phyloP scores from a whole-genome alignment of 331 rosid genomes.

The Malus hybrid region DNA sequence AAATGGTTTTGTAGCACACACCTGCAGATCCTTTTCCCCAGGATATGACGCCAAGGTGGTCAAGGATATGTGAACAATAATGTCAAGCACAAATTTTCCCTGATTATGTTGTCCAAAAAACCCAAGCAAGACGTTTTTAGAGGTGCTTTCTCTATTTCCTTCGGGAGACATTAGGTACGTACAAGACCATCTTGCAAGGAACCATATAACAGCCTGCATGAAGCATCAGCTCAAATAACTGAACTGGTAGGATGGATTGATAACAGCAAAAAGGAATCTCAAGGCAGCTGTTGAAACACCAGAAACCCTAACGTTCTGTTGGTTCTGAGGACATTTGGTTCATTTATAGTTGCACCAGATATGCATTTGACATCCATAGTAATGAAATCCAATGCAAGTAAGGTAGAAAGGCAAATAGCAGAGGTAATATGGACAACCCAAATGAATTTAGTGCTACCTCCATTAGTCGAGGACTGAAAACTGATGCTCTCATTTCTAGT shows the following conservation, averaged over 20 bases:
- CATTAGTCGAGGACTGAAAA: slow-evolving; percentile 95
- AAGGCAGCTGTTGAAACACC: neutral
- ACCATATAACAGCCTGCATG: slow-evolving; percentile 89
- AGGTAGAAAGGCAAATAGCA: neutral
- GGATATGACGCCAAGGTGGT: slow-evolving; percentile 68
- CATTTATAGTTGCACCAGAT: neutral
- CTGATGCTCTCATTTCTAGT: slow-evolving; percentile 61
- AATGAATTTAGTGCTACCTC: slow-evolving; percentile 52
- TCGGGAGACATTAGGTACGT: slow-evolving; percentile 80
- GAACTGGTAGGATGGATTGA: slow-evolving; percentile 14
- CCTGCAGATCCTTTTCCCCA: slow-evolving; percentile 93
- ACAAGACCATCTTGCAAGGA: slow-evolving; percentile 93
- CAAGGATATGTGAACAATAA: slow-evolving; percentile 68
- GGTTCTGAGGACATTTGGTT: neutral
- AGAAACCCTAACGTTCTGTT: neutral
- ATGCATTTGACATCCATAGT: neutral
- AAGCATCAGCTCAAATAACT: slow-evolving; percentile 21
- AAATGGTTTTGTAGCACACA: slow-evolving; percentile 27
- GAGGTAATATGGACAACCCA: slow-evolving; percentile 9
- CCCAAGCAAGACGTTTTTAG: slow-evolving; percentile 44
- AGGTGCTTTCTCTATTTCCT: slow-evolving; percentile 33
- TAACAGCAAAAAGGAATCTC: neutral
- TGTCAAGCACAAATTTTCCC: slow-evolving; percentile 80
- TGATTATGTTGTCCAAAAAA: slow-evolving; percentile 82
- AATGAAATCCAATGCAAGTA: neutral